phyloP scores from a whole-genome alignment of 441 rosid species.

The Populus hybrid region DNA sequence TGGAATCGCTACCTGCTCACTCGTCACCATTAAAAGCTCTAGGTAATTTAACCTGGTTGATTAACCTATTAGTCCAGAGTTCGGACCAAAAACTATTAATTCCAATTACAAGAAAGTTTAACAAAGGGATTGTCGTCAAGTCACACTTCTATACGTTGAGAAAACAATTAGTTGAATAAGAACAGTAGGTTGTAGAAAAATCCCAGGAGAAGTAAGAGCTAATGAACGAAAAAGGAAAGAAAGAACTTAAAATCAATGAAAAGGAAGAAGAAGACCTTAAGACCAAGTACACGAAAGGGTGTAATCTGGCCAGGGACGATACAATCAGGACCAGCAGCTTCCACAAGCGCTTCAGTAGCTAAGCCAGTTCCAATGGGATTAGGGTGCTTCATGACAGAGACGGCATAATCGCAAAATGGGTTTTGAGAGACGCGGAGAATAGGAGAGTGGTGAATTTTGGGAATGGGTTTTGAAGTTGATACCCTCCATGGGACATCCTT shows the following conservation, averaged over 20 bases:
- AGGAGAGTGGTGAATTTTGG: conserved; percentile 70
- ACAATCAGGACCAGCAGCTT: conserved; percentile 91
- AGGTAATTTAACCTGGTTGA: neutral
- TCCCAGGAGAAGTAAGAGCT: neutral
- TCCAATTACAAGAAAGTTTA: too few species aligned
- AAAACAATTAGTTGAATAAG: neutral
- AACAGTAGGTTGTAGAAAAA: neutral
- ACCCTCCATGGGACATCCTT: conserved; percentile 86
- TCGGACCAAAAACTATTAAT: too few species aligned
- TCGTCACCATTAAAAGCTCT: neutral
- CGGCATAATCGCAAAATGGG: conserved; percentile 53
- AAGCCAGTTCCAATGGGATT: conserved; percentile 79
- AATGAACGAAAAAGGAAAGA: neutral
- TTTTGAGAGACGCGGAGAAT: conserved; percentile 52
- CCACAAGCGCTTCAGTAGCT: conserved; percentile 67
- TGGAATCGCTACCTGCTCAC: too few species aligned
- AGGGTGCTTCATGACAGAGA: conserved; percentile 75
- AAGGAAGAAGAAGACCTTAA: conserved; percentile 46
- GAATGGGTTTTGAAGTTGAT: conserved; percentile 51
- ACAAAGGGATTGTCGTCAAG: too few species aligned
- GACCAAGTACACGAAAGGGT: conserved; percentile 74
- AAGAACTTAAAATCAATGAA: neutral
- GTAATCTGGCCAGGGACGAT: conserved; percentile 78
- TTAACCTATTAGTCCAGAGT: too few species aligned
- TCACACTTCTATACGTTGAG: too few species aligned